Percentiles rank a stretch among this genome's conserved stretches.
Evolutionary conservation across 495 filamentous ascomycete species (phyloP).

Genomic region (Xylona heveae): DNA sequence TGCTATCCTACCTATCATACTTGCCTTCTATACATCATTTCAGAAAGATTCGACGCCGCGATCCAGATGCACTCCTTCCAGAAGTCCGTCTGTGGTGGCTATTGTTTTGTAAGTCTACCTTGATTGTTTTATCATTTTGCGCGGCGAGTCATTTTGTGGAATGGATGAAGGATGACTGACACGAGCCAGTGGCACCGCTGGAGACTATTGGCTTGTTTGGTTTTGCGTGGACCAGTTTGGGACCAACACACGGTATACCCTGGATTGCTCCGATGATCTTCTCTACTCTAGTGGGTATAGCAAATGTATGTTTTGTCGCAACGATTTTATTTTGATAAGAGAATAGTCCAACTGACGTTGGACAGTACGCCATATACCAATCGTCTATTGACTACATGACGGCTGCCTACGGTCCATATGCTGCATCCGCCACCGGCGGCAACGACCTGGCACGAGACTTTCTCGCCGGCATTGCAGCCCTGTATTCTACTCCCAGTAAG

Average conservation of each 20-base stretch:
- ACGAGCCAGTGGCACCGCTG: conserved; percentile 26
- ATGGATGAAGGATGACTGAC: no score
- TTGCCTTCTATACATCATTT: conserved; percentile 40
- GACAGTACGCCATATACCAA: conserved; percentile 45
- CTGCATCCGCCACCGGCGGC: conserved; percentile 57
- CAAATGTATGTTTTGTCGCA: neutral
- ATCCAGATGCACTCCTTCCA: conserved; percentile 27
- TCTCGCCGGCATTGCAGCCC: conserved; percentile 22
- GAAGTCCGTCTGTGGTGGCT: conserved; percentile 34
- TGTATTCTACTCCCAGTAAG: conserved; percentile 20
- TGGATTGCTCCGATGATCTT: conserved; percentile 15
- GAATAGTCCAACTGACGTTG: no score
- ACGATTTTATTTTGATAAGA: no score
- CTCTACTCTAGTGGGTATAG: neutral
- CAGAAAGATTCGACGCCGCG: conserved; percentile 17
- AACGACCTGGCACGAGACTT: conserved; percentile 33
- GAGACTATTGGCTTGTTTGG: conserved; percentile 46
- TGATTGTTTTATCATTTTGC: neutral
- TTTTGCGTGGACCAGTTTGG: conserved; percentile 44
- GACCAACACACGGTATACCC: conserved; percentile 33
- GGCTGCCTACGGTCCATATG: conserved; percentile 57
- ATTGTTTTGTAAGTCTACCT: conserved; percentile 21
- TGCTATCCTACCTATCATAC: conserved; percentile 40
- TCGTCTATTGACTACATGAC: conserved; percentile 76
- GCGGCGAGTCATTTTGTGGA: no score